Conservation (phyloP, 192 early-diverging fungal genomes). For the Coemansia sp. region DNA sequence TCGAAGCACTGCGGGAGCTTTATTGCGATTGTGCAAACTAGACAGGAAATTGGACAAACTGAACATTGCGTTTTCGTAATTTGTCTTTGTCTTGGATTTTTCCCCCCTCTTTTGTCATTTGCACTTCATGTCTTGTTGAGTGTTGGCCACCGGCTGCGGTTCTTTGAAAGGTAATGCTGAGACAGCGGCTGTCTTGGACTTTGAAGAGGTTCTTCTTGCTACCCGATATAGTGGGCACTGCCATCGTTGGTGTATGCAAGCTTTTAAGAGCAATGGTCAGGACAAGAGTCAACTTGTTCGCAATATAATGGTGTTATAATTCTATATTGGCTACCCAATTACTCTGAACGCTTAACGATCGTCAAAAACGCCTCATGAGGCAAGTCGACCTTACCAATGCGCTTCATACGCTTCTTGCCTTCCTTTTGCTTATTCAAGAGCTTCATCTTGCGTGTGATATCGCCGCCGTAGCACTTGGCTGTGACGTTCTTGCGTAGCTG, state of each 20-base stretch:
- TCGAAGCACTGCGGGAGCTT: not conserved
- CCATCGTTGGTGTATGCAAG: not conserved
- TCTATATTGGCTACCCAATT: not conserved
- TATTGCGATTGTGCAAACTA: constrained; percentile 5
- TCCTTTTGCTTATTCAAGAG: constrained; percentile 92
- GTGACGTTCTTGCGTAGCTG: constrained; percentile 94
- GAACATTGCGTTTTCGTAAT: constrained; percentile 14
- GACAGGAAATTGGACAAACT: constrained; percentile 44
- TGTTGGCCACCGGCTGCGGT: not conserved
- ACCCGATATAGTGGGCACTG: not conserved
- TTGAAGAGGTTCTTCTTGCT: not conserved
- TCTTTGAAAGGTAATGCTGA: not conserved
- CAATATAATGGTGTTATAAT: not conserved
- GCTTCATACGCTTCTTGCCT: constrained; percentile 95
- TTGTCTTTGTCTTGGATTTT: constrained; percentile 13
- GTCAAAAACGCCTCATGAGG: constrained; percentile 88
- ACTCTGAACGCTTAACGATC: constrained; percentile 20
- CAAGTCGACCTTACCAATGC: constrained; percentile 85
- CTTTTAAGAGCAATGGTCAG: too few species aligned
- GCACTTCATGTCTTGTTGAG: constrained; percentile 31
- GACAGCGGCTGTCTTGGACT: not conserved
- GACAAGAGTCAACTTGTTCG: too few species aligned
- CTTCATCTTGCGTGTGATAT: constrained; percentile 97
- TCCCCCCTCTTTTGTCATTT: constrained; percentile 40
- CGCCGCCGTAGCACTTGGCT: constrained; percentile 97